Base-by-base conservation (phyloP, 1,284 basidiomycete genomes). In the Malassezia equina region DNA sequence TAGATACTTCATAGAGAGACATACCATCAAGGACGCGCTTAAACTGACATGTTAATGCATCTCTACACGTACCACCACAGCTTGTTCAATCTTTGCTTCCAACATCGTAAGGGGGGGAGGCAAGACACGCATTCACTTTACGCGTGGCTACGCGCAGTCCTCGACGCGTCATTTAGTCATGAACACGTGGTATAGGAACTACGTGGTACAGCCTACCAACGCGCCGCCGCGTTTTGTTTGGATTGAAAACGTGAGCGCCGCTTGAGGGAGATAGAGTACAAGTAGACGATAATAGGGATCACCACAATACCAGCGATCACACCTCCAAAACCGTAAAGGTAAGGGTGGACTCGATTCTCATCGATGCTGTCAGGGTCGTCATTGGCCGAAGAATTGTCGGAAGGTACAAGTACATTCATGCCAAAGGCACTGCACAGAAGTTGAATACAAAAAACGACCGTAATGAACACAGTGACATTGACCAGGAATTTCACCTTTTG, bases 391-490 rank as follows among this genome's bases (percentile, higher is more conserved):
- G 36, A 39, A 21, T 41, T 41, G 31, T 45, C 43, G 7, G 17
- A 19, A 7, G 53, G 53, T 2, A 55, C 57, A 6, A 58, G 44
- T 36, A 82, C 64, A 65, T 88, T 87, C 67, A 81, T 77, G 3
- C 46, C 29, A n/a, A 58, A 53, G 13, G 61, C 15, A 13, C 36
- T 47, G 13, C 21, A 47, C 42, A 46, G 39, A 66, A 79, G 46
- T 19, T 13, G 34, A 23, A 50, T 53, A 23, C 44, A 11, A n/a
- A 89, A 69, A 41, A 86, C 81, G 1, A 80, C 82, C 41, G 89
- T 79, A 60, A 79, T 81, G 49, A 90, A 79, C 12, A 80, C 74
- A 0, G 84, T 82, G 7, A 91, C 84, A 84, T 1, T 83, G 13
- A 34, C 9, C 9, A 51, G 31, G 5, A 15, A 15, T 11, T n/a